Evolutionary conservation across 352 stramenopile species (phyloP).

Genomic region (Phytophthora colocasiae): DNA sequence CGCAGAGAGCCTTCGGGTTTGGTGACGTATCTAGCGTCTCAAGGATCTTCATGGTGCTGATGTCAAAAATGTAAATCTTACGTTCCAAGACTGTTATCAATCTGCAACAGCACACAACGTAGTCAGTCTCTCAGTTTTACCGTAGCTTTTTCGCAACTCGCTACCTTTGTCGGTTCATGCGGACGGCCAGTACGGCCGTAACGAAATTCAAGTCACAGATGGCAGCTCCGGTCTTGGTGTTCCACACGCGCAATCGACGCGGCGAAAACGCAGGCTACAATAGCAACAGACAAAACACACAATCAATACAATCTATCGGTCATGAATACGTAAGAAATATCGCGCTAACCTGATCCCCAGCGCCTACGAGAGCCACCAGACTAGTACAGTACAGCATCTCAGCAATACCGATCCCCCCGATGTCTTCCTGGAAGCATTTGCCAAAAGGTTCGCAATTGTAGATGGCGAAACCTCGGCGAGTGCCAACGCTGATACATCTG

Average conservation of each 20-base stretch:
- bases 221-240: constrained; percentile 89
- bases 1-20: constrained; percentile 86
- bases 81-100: constrained; percentile 89
- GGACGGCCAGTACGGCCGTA: constrained; percentile 88
- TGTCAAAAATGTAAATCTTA: constrained; percentile 95
- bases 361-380: constrained; percentile 91
- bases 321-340: neutral
- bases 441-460: constrained; percentile 94
- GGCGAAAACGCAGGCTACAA: constrained; percentile 89
- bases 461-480: constrained; percentile 86
- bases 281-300: neutral
- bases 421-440: constrained; percentile 87
- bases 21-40: constrained; percentile 91
- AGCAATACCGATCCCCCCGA: constrained; percentile 90
- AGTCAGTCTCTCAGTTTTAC: constrained; percentile 6
- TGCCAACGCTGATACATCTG: constrained; percentile 92
- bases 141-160: neutral
- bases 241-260: constrained; percentile 91
- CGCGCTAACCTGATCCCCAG: constrained; percentile 82
- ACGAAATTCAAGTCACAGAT: constrained; percentile 95
- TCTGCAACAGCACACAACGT: constrained; percentile 21
- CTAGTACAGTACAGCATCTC: constrained; percentile 96
- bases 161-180: constrained; percentile 91
- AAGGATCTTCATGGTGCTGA: constrained; percentile 94
- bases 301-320: too few relatives aligned